A percentile compares a stretch with the other conserved stretches of the same genome.
Conservation (phyloP, 2,329 filamentous ascomycete species). For the Epichloe coenophiala region DNA sequence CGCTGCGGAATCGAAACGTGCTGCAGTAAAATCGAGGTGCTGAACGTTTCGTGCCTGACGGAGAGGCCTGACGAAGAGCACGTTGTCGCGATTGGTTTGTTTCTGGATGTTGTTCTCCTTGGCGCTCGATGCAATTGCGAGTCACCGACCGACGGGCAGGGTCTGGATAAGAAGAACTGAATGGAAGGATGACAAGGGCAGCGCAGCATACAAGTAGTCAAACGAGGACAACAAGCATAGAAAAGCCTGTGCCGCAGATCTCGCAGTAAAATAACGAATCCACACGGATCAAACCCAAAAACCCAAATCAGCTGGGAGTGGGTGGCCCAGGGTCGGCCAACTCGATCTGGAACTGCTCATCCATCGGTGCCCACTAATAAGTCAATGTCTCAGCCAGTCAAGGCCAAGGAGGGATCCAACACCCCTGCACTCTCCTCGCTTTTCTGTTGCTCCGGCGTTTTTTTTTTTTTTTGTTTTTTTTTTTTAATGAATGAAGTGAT, state of each 20-base stretch:
- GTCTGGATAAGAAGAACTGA: background rate
- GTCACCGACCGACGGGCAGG: background rate
- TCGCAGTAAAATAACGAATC: background rate
- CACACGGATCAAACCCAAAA: background rate
- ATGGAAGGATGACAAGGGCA: background rate
- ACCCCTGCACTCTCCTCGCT: background rate
- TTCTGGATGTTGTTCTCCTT: background rate
- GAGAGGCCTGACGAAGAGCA: background rate
- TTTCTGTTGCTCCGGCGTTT: background rate
- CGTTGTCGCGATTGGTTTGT: background rate
- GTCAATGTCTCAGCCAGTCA: constrained; percentile 16
- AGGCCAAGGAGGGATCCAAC: background rate
- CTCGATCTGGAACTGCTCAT: too few relatives aligned
- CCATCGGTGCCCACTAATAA: constrained; percentile 10
- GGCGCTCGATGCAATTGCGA: background rate
- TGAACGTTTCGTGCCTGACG: background rate
- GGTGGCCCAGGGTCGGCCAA: too few relatives aligned
- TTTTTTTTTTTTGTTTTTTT: background rate
- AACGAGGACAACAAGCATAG: background rate
- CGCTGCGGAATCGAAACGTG: background rate
- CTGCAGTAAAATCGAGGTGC: background rate
- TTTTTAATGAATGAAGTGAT: background rate
- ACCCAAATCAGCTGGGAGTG: background rate
- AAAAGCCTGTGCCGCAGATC: background rate
- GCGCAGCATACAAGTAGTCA: background rate